Base-by-base conservation (phyloP, 192 early-diverging fungal species). In the Dimargaris verticillata region DNA sequence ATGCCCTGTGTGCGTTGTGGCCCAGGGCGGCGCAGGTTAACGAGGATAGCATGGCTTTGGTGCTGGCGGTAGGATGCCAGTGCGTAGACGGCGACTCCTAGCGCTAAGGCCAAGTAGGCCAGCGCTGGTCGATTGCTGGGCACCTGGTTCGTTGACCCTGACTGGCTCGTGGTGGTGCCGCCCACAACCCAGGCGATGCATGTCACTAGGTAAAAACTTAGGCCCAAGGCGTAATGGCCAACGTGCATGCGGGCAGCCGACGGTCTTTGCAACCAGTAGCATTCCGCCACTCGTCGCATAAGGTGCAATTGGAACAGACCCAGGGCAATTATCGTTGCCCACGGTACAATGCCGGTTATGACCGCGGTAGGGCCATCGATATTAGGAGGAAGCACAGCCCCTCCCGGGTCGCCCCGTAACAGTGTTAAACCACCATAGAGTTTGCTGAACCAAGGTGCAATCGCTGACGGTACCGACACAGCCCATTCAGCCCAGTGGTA, bases 11-110 rank as follows among this genome's bases (percentile, higher is more conserved):
- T n/a, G n/a, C n/a, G n/a, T n/a, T n/a, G n/a, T n/a, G n/a, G n/a
- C n/a, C n/a, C n/a, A n/a, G n/a, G n/a, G n/a, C n/a, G n/a, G n/a
- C 86, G 79, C 15, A 88, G 76, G 15, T 67, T 66, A 20, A 74
- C 84, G n/a, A 88, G 66, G 28, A 84, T 84, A 29, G 62, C 64
- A 57, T 88, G 86, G 58, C 82, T 82, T 38, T 62, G 69, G 65
- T 77, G 65, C 64, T 88, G 86, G 57, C 84, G 86, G 47, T 73
- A 57, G 18, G 80, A n/a, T n/a, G n/a, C n/a, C 82, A 9, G 78
- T 80, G 63, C 78, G 82, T 15, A 70, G 18, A 53, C 78, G 83
- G 24, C 81, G 18, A 0, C 26, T 33, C 45, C 78, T 7, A 0
- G 73, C 81, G 10, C 41, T 45, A 14, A 57, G 0, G 6, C 42